These are phyloP conservation scores for Cryptococcus deneoformans DNA, from an alignment of 1,284 basidiomycete genomes.

Conservation along the genomic window DNA sequence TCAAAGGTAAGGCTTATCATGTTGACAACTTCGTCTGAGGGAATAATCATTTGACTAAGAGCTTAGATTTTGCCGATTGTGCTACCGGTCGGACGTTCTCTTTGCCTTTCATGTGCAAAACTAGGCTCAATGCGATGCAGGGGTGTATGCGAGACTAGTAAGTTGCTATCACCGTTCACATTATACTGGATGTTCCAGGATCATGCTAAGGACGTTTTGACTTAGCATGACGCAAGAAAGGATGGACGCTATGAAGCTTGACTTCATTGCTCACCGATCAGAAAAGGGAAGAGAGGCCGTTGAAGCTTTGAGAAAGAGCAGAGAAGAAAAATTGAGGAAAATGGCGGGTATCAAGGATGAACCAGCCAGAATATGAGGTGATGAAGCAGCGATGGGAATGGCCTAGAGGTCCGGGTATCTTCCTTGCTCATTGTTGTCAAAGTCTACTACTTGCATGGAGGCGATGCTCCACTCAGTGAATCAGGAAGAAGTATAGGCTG, in stretches of 20 bases:
- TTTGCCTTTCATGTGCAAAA: slow-evolving; percentile 76
- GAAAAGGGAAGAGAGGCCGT: slow-evolving; percentile 36
- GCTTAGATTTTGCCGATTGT: slow-evolving; percentile 76
- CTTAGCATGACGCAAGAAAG: slow-evolving; percentile 37
- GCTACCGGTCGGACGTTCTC: slow-evolving; percentile 75
- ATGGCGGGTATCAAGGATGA: slow-evolving; percentile 31
- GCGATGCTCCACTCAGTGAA: too few species aligned
- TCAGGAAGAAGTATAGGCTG: too few species aligned
- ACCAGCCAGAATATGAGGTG: neutral
- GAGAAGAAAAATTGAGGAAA: slow-evolving; percentile 26
- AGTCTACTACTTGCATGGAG: too few species aligned
- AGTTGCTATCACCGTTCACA: slow-evolving; percentile 36
- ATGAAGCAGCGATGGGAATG: too few species aligned
- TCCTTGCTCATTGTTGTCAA: too few species aligned
- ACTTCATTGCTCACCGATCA: slow-evolving; percentile 45
- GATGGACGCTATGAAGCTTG: slow-evolving; percentile 43
- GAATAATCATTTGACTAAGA: neutral
- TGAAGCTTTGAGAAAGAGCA: slow-evolving; percentile 27
- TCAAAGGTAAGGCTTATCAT: slow-evolving; percentile 59
- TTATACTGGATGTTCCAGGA: neutral
- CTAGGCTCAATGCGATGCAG: slow-evolving; percentile 67
- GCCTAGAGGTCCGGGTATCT: too few species aligned
- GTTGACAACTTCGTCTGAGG: neutral
- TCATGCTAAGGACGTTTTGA: neutral
- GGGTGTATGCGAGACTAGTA: slow-evolving; percentile 78